Conservation (phyloP, 163 green algal species). For the Volvox carteri region DNA sequence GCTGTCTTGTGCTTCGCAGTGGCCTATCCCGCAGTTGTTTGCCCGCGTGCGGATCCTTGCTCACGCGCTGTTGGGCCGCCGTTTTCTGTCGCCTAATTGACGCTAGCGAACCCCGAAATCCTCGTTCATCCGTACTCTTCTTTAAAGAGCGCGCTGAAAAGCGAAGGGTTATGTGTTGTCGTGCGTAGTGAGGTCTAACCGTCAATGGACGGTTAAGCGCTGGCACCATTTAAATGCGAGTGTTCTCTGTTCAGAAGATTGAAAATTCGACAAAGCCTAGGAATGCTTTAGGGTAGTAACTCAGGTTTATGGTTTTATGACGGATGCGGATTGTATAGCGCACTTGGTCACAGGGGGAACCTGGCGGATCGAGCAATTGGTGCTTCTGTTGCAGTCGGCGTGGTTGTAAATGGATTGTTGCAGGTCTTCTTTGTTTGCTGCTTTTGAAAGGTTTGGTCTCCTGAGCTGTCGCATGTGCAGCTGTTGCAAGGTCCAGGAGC, state of each 20-base stretch:
- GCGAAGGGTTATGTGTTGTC: conserved; percentile 31
- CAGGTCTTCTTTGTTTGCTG: conserved; percentile 10
- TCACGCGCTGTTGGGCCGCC: no score
- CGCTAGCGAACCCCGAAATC: background rate
- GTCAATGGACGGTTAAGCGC: background rate
- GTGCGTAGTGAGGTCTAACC: background rate
- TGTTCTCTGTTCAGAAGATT: background rate
- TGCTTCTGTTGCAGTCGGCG: background rate
- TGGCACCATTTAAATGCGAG: background rate
- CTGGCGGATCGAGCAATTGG: background rate
- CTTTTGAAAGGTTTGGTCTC: conserved; percentile 29
- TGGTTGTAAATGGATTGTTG: background rate
- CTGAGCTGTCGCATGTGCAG: no score
- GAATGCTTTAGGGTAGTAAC: background rate
- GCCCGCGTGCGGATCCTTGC: no score
- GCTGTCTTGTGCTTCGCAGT: no score
- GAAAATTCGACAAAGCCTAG: background rate
- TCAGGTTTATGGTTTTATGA: background rate
- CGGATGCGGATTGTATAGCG: background rate
- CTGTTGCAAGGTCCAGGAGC: no score
- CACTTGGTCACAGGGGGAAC: background rate
- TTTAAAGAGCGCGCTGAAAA: conserved; percentile 25
- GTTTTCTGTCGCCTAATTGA: no score
- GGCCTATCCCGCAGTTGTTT: no score
- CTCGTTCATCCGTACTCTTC: background rate